phyloP scores from a whole-genome alignment of 2,329 filamentous ascomycete species.

The Xylaria sp. region DNA sequence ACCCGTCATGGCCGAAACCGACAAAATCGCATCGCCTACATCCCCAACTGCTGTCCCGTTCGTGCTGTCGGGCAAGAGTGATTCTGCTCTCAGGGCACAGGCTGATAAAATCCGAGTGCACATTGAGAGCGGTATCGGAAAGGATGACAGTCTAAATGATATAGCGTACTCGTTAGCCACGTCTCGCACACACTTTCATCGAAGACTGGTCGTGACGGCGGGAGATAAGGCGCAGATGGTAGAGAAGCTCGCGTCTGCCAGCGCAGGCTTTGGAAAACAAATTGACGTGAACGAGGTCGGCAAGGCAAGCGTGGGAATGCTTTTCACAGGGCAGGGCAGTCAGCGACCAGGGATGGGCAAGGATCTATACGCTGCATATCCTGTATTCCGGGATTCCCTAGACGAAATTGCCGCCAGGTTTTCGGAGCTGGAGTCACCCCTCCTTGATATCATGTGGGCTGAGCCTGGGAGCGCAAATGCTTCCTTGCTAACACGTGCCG shows the following conservation, averaged over 20 bases:
- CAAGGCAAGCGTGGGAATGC: conserved; percentile 36
- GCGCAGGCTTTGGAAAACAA: not conserved
- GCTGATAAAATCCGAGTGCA: conserved; percentile 29
- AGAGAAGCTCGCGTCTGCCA: conserved; percentile 23
- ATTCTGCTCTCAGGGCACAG: conserved; percentile 33
- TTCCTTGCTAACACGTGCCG: conserved; percentile 37
- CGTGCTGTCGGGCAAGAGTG: conserved; percentile 37
- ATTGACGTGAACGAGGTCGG: not conserved
- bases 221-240: conserved; percentile 28
- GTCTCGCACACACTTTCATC: conserved; percentile 38
- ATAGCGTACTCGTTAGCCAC: conserved; percentile 42
- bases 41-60: conserved; percentile 28
- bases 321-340: conserved; percentile 47
- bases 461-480: conserved; percentile 30
- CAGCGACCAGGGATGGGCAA: conserved; percentile 43
- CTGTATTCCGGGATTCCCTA: conserved; percentile 38
- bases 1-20: not conserved
- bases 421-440: conserved; percentile 32
- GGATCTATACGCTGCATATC: conserved; percentile 34
- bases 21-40: not conserved
- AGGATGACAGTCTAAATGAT: conserved; percentile 27
- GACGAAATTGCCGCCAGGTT: conserved; percentile 33
- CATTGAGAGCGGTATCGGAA: conserved; percentile 12
- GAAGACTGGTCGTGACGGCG: conserved; percentile 33
- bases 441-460: conserved; percentile 42